Percentiles rank a stretch among this genome's conserved stretches.
phyloP scores from a whole-genome alignment of 1,284 basidiomycete species.

The Tremellales sp. region DNA sequence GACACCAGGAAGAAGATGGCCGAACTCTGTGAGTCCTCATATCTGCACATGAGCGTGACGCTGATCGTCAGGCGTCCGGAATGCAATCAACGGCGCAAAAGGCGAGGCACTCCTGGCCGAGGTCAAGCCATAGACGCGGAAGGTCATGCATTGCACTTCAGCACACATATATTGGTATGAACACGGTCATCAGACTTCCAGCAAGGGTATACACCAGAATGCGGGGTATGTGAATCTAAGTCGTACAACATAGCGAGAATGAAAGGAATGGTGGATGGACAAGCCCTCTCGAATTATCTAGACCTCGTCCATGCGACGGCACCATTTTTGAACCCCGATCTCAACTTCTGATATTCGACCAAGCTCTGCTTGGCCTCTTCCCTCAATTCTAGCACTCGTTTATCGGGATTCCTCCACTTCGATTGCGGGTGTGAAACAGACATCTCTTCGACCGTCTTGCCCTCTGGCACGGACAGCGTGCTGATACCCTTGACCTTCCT shows the following conservation, averaged over 20 bases:
- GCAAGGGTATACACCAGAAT: too few species aligned
- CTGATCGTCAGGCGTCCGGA: slow-evolving; percentile 24
- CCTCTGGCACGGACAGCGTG: slow-evolving; percentile 35
- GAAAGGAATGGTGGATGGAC: too few species aligned
- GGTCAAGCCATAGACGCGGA: slow-evolving; percentile 9
- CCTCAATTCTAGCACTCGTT: slow-evolving; percentile 22
- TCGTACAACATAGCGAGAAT: too few species aligned
- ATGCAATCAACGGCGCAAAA: slow-evolving; percentile 32
- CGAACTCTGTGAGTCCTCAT: slow-evolving; percentile 51
- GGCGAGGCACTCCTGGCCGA: slow-evolving; percentile 35
- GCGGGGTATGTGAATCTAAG: too few species aligned
- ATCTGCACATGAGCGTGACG: not conserved
- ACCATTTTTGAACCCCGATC: slow-evolving; percentile 17
- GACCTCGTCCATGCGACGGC: slow-evolving; percentile 2
- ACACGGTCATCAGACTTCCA: too few species aligned
- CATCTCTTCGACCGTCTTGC: slow-evolving; percentile 39
- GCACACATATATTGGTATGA: too few species aligned
- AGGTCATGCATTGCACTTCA: not conserved
- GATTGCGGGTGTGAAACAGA: slow-evolving; percentile 1
- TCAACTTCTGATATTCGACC: slow-evolving; percentile 24
- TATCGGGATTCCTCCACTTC: slow-evolving; percentile 32
- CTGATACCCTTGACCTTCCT: slow-evolving; percentile 26
- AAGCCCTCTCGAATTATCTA: too few species aligned
- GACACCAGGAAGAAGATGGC: slow-evolving; percentile 84
- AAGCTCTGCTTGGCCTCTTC: slow-evolving; percentile 30